Evolutionary conservation across 805 yeast genomes (phyloP), one percentile per base, ranked within the genome.

Genomic region (Scheffersomyces lignosus): DNA sequence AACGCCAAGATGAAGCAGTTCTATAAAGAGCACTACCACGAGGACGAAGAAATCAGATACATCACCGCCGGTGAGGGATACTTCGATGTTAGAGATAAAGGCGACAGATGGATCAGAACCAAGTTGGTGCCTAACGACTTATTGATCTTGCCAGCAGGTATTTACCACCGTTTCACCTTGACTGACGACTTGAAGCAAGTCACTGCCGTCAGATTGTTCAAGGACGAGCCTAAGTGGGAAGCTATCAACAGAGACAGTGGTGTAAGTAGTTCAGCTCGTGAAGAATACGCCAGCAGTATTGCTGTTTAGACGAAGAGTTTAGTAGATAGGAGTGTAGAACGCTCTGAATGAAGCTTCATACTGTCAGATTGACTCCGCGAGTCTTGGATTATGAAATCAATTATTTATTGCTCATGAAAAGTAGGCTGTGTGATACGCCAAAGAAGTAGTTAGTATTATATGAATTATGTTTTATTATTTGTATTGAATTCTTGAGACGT

Each of bases 201-300:
- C 48, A 75, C 77, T 41, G 96, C 98, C 3, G 58, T 86, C 52
- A 71, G 99, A 47, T 64, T 91, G 49, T 91, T 91, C 69, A 80
- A 88, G 60, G 96, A 88, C 50, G 96, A 90, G 65, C 98, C 98
- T 18, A 91, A 89, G 59, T 91, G 99, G 99, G 78, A 83, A 24
- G 95, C 96, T 6, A 75, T 86, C 52, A 77, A 79, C 54, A 76
- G 95, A 42, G 86, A 87, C 23, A 54, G 57, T 22, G 54, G 58
- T 22, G 51, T 51, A 24, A 36, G 45, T 17, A 56, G 65, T n/a
- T 58, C 50, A 17, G 72, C 71, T 13, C 59, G 74, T 31, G 18
- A 43, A 12, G 52, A 52, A n/a, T 68, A 68, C 36, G 62, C 62
- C 22, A 48, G 54, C 17, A 42, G 59, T 4, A 57, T 66, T 15